Evolutionary conservation across 345 rosid species (phyloP).

Genomic region (Diplotaxis tenuifolia): DNA sequence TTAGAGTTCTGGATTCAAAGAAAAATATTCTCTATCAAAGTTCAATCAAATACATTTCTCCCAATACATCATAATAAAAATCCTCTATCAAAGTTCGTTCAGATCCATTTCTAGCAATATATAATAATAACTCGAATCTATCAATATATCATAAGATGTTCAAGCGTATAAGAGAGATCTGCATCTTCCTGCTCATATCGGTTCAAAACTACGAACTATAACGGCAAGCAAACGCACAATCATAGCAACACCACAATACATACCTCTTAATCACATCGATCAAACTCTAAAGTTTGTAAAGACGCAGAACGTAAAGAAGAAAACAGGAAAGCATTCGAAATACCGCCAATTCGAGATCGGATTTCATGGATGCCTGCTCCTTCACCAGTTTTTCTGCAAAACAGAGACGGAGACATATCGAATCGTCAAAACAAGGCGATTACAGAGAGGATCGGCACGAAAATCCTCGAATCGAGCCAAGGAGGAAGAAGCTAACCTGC

Average conservation of each 20-base stretch:
- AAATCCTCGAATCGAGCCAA: background rate
- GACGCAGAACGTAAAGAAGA: slow-evolving; percentile 15
- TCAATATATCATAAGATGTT: background rate
- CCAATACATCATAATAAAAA: background rate
- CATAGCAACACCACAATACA: slow-evolving; percentile 12
- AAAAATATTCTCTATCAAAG: background rate
- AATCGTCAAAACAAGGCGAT: slow-evolving; percentile 20
- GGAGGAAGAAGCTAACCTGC: slow-evolving; percentile 57
- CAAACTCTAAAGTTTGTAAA: slow-evolving; percentile 16
- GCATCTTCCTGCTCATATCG: background rate
- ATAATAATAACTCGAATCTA: slow-evolving; percentile 4
- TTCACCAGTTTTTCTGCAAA: slow-evolving; percentile 77
- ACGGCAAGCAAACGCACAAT: background rate
- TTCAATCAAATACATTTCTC: background rate
- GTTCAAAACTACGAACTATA: background rate
- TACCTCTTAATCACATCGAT: slow-evolving; percentile 28
- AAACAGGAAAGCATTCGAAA: slow-evolving; percentile 17
- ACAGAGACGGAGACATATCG: slow-evolving; percentile 20
- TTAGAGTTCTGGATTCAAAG: slow-evolving; percentile 57
- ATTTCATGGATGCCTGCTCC: slow-evolving; percentile 84
- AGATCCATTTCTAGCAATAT: background rate
- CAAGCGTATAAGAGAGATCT: background rate
- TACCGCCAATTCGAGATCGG: slow-evolving; percentile 91
- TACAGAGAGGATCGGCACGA: background rate
- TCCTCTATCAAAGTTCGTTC: background rate